A percentile compares a stretch with the other conserved stretches of the same genome.
Evolutionary conservation across 2,329 filamentous ascomycete genomes (phyloP).

Genomic region (Thermothelomyces thermophilus): DNA sequence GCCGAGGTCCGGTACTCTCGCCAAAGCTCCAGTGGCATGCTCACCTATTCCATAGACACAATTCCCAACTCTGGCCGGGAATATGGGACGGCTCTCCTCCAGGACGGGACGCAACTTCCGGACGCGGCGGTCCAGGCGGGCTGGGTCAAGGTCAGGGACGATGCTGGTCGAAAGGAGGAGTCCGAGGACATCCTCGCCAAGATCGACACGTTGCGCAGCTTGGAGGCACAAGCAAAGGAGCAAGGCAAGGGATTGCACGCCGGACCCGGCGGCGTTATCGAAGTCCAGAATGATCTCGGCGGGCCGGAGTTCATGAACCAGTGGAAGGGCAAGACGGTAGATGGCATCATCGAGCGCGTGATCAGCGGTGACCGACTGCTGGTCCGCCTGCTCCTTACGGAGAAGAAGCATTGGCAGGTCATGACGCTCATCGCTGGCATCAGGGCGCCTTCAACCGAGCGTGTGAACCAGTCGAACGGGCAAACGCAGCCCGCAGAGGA

Average conservation of each 20-base stretch:
- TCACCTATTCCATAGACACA: conserved; percentile 44
- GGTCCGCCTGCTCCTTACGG: conserved; percentile 70
- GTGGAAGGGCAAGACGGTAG: conserved; percentile 78
- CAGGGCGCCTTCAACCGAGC: conserved; percentile 81
- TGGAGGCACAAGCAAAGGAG: conserved; percentile 71
- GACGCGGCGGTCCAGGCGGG: conserved; percentile 81
- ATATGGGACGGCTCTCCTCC: conserved; percentile 74
- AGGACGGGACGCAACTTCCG: conserved; percentile 69
- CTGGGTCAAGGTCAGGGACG: conserved; percentile 89
- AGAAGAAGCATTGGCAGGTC: conserved; percentile 80
- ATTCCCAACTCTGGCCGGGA: conserved; percentile 81
- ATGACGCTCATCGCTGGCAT: conserved; percentile 86
- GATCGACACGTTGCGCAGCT: conserved; percentile 68
- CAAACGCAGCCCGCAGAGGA: conserved; percentile 81
- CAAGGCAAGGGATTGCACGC: conserved; percentile 80
- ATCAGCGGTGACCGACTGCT: conserved; percentile 87
- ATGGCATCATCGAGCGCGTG: conserved; percentile 84
- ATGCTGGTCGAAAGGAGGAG: conserved; percentile 87
- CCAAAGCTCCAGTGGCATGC: neutral
- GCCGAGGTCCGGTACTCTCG: too few relatives aligned
- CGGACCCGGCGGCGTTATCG: conserved; percentile 57
- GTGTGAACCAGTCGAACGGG: conserved; percentile 70
- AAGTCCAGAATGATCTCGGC: conserved; percentile 74
- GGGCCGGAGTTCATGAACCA: conserved; percentile 73
- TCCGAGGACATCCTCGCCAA: conserved; percentile 64